Evolutionary conservation across 148 eudicot genomes (phyloP), one percentile per base, ranked within the genome.

Genomic region (Diospyros lotus): DNA sequence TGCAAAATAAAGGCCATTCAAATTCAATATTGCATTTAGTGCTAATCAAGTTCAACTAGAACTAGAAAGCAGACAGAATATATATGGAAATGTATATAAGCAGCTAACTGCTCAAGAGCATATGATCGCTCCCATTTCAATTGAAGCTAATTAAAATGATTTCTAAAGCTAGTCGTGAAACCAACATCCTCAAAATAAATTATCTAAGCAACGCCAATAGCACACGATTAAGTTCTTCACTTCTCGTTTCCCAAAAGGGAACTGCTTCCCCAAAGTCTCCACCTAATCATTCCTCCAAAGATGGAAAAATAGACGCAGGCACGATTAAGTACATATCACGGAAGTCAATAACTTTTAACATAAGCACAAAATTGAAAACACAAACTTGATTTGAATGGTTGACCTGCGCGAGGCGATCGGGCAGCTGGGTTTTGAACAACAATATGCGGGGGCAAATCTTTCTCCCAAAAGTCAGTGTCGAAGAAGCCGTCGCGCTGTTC

Each of bases 351-450:
- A 28, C 28, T 28, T 28, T 28, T 28, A 28, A 28, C 28, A 28
- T 28, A 28, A 40, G n/a, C 40, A 9, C 4, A 64, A 64, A 41
- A 11, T 12, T 2, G 51, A 9, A 12, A 12, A 14, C n/a, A 18
- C 1, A 42, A 70, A 45, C 3, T 3, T 5, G 10, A 42, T 39
- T 17, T 38, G 58, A 43, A 54, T n/a, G 2, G 51, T 66, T 15
- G 38, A 93, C 98, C 98, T 75, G 97, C 92, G 1, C 86, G 91
- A 73, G 68, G 52, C 4, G 93, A 73, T 28, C 83, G 71, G 64
- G 86, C 77, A 51, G 78, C 83, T 10, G 98, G 98, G 73, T 94
- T 89, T 18, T 94, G 98, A 73, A 94, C 98, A 66, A 94, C 87
- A 66, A 88, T 54, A 82, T 90, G 90, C 9, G 90, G 88, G 2